Conservation (phyloP, 2,329 filamentous ascomycete genomes). For the Nemania sp. region DNA sequence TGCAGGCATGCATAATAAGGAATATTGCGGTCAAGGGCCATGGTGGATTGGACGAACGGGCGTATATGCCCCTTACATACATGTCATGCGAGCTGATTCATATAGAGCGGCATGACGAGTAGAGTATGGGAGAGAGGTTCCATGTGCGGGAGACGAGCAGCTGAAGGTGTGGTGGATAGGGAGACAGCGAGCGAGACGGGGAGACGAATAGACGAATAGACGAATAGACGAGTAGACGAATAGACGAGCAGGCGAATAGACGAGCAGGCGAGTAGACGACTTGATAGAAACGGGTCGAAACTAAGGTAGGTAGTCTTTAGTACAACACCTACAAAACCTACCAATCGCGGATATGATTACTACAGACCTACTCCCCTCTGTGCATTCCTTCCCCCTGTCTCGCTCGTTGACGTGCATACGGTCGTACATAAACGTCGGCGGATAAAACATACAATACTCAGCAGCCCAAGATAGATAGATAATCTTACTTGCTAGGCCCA, state of each 20-base stretch:
- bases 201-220: neutral
- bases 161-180: neutral
- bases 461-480: neutral
- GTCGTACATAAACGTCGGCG: neutral
- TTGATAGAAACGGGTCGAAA: neutral
- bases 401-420: neutral
- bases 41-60: neutral
- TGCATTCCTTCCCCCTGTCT: neutral
- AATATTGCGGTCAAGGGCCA: neutral
- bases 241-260: neutral
- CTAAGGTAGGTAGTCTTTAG: neutral
- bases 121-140: too few relatives aligned
- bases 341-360: neutral
- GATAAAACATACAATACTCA: too few relatives aligned
- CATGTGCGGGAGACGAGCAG: too few relatives aligned
- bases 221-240: neutral
- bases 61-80: neutral
- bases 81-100: neutral
- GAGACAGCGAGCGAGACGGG: neutral
- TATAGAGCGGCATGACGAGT: too few relatives aligned
- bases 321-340: neutral
- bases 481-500: neutral
- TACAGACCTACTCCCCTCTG: neutral
- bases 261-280: neutral
- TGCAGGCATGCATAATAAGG: too few relatives aligned